These are phyloP conservation scores for Rubroboletus satanas DNA, from an alignment of 768 basidiomycete species.

Conservation along the genomic window DNA sequence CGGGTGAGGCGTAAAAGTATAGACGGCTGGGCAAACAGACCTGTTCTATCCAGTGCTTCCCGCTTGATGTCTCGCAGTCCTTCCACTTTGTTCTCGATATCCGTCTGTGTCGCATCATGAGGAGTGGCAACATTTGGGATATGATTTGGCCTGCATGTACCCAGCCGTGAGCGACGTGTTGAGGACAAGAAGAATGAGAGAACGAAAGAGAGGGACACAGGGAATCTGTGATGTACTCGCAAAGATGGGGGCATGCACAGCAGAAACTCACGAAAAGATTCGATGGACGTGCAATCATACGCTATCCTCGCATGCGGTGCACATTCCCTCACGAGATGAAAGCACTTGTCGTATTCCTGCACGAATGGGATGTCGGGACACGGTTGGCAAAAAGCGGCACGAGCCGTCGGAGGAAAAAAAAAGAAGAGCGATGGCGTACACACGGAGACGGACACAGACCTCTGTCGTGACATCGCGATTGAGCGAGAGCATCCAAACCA, in stretches of 20 bases:
- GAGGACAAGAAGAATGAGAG: neutral
- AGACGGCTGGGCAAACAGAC: too few species aligned
- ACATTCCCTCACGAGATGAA: constrained; percentile 55
- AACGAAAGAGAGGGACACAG: too few species aligned
- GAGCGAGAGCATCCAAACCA: constrained; percentile 78
- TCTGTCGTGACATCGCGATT: constrained; percentile 69
- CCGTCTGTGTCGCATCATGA: constrained; percentile 83
- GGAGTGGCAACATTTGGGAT: constrained; percentile 69
- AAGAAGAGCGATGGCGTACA: neutral
- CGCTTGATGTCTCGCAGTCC: constrained; percentile 54
- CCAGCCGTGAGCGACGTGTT: neutral
- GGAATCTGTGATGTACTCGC: neutral
- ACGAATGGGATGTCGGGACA: neutral
- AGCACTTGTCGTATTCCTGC: constrained; percentile 74
- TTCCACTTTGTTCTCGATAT: constrained; percentile 75
- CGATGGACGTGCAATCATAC: constrained; percentile 54
- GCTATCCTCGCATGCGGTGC: constrained; percentile 52
- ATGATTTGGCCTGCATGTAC: constrained; percentile 56
- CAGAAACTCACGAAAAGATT: constrained; percentile 59
- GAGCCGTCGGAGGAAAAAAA: neutral
- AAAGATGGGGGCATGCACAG: neutral
- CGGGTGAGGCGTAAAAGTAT: too few species aligned
- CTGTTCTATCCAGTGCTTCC: constrained; percentile 84
- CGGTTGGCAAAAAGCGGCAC: neutral
- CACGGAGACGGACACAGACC: constrained; percentile 30